phyloP scores from a whole-genome alignment of 768 basidiomycete species.

The Calocybe indica region DNA sequence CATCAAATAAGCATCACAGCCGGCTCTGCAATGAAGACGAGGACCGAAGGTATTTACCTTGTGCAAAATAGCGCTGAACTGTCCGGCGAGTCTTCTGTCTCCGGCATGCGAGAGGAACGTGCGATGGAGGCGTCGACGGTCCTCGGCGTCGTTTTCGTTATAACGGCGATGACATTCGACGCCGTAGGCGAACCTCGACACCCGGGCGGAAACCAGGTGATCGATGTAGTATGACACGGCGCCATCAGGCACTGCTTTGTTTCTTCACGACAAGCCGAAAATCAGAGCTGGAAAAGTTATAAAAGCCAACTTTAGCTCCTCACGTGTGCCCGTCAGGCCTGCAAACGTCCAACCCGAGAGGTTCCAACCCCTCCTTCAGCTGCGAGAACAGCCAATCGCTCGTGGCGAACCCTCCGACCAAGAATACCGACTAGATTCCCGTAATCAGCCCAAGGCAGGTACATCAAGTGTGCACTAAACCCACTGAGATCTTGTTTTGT shows the following conservation, averaged over 20 bases:
- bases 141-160: background rate
- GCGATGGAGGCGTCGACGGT: background rate
- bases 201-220: constrained; percentile 1
- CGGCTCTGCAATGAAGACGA: background rate
- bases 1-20: background rate
- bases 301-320: too few species aligned
- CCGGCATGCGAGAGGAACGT: background rate
- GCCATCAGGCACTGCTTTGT: background rate
- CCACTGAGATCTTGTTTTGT: constrained; percentile 11
- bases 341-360: constrained; percentile 23
- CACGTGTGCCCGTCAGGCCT: constrained; percentile 30
- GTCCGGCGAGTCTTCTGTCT: constrained; percentile 6
- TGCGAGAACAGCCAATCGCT: constrained; percentile 35
- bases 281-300: background rate
- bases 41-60: constrained; percentile 10
- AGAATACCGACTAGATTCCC: constrained; percentile 17
- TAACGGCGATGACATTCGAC: background rate
- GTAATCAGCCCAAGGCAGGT: background rate
- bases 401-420: constrained; percentile 43
- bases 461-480: background rate
- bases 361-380: constrained; percentile 24
- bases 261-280: background rate
- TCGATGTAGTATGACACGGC: constrained; percentile 3
- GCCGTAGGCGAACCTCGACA: constrained; percentile 2
- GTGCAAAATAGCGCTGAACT: constrained; percentile 18